phyloP scores from a whole-genome alignment of 345 rosid species.

The Eucalyptus curtisii region DNA sequence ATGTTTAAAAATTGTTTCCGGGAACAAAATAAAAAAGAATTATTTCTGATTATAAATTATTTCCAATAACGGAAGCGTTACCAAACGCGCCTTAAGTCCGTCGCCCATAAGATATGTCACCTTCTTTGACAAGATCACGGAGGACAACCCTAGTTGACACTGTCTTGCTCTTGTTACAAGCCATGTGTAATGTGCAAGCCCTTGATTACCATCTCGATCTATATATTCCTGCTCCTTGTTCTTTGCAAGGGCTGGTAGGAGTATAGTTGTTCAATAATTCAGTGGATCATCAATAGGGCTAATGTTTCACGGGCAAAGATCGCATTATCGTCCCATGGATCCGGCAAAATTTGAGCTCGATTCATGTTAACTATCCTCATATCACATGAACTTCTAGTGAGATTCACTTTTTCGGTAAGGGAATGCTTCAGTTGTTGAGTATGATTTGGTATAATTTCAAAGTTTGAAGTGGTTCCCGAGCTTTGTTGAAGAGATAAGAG shows the following conservation, averaged over 20 bases:
- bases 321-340: not conserved
- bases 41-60: no score
- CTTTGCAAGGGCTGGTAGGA: not conserved
- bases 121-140: not conserved
- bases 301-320: fast-evolving
- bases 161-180: not conserved
- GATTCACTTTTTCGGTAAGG: not conserved
- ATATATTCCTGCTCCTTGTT: not conserved
- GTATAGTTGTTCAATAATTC: not conserved
- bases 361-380: not conserved
- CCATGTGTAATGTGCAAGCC: not conserved
- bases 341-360: not conserved
- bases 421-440: not conserved
- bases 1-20: no score
- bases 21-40: no score
- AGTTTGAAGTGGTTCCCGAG: not conserved
- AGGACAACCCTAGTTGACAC: not conserved
- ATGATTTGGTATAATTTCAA: not conserved
- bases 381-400: not conserved
- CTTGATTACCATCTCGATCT: no score
- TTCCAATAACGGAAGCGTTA: no score
- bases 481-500: not conserved
- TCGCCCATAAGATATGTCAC: not conserved
- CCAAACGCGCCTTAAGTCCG: not conserved
- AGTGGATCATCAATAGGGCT: not conserved